Conservation (phyloP, 345 rosid genomes). For the Laguncularia racemosa region DNA sequence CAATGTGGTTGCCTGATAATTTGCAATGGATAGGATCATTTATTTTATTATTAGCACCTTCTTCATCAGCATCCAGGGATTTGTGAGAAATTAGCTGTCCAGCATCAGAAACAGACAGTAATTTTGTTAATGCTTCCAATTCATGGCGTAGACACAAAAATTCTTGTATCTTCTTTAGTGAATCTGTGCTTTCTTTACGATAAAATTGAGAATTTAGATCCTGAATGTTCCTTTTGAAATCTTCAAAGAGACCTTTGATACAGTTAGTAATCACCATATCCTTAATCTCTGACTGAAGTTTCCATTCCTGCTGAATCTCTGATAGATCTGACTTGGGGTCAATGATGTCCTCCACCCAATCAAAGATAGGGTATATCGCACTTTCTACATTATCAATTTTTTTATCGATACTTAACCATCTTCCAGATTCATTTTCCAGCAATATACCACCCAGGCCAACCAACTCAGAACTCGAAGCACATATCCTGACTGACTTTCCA, state of each 20-base stretch:
- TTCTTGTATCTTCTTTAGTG: conserved; percentile 48
- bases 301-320: conserved; percentile 50
- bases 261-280: conserved; percentile 33
- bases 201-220: conserved; percentile 28
- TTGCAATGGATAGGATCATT: conserved; percentile 43
- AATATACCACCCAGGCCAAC: conserved; percentile 39
- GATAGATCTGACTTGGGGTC: conserved; percentile 25
- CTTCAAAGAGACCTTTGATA: conserved; percentile 42
- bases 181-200: conserved; percentile 23
- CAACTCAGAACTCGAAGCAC: conserved; percentile 24
- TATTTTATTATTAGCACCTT: conserved; percentile 22
- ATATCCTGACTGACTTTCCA: conserved; percentile 23
- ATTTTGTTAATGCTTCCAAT: conserved; percentile 49
- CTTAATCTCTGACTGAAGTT: conserved; percentile 42
- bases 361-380: conserved; percentile 27
- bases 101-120: conserved; percentile 37
- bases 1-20: conserved; percentile 41
- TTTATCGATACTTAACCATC: conserved; percentile 28
- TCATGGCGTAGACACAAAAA: conserved; percentile 61
- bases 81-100: conserved; percentile 38
- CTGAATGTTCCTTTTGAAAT: conserved; percentile 41
- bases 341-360: conserved; percentile 21
- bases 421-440: conserved; percentile 28
- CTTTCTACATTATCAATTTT: conserved; percentile 30
- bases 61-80: conserved; percentile 43